Evolutionary conservation across 345 rosid species (phyloP), one percentile per base, ranked within the genome.

Genomic region (Stellera chamaejasme): DNA sequence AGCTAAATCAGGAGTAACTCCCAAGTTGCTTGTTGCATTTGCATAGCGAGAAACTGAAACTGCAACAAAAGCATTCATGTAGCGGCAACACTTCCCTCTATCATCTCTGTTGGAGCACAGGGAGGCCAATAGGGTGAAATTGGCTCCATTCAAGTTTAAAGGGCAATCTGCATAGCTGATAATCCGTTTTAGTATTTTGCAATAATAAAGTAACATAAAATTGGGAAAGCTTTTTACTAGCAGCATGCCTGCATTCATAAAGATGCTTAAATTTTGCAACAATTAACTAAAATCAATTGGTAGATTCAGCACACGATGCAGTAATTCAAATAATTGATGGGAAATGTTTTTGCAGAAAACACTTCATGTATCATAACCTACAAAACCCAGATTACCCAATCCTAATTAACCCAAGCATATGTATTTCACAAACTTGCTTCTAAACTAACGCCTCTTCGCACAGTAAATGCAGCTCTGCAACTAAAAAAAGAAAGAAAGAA

Each of bases 51-150:
- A 75, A 28, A 85, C 62, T 1, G 98, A 85, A 59, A 82, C 63
- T 6, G 95, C 88, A 64, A 85, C 58, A 50, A 80, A 92, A 59
- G 95, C 90, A 66, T 92, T 92, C 59, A 92, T 88, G 73, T 92
- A 88, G 55, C 90, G 95, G 77, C 96, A 92, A 64, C 98, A 92
- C 65, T 80, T 86, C 54, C 84, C 95, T 77, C 88, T 77, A 7
- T 81, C 77, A 36, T 68, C 66, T 8, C 68, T 61, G 54, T 66
- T 66, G 0, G 93, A 84, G 77, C 98, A 92, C 43, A 86, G 43
- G 2, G 96, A 78, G 13, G 96, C 98, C 53, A 81, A 81, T 10
- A 85, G 73, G 28, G 95, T 84, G 55, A 82, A 82, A 74, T 92
- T 86, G 4, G 90, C 75, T 47, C 72, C 72, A 58, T 80, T 78